Base-by-base conservation (phyloP, 2,329 filamentous ascomycete species). In the Fusarium agapanthi region DNA sequence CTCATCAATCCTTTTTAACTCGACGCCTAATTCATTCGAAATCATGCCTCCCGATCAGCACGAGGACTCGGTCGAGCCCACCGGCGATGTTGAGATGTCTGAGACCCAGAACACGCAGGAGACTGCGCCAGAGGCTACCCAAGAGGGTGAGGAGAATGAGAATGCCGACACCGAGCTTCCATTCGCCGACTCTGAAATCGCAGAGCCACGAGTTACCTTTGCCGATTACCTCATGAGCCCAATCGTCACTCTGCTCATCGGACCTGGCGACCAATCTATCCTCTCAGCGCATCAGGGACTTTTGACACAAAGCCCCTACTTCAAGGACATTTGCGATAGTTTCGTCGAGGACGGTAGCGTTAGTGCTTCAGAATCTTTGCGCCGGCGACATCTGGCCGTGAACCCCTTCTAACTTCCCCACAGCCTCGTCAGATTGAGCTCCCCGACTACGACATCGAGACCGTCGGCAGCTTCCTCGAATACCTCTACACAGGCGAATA, bases 201-300 rank as follows among this genome's bases (percentile, higher is more conserved):
- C 77, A 6, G 69, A 76, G 24, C 79, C 83, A 59, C 84, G 85
- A 73, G 73, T 79, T 11, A 83, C 81, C 40, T 91, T 89, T 75
- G 80, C 87, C 55, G 86, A 84, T 77, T 93, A 92, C 76, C 85
- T 95, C 28, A 87, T 85, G 71, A 94, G 91, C 71, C 92, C 93
- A 1, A 85, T 94, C 16, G 88, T 95, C 37, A 89, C 90, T 22
- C 82, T 95, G 34, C 78, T 90, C n/a, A 86, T 94, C 26, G 92
- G 92, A 18, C 82, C 83, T 53, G 90, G 86, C 62, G 88, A 90
- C 9, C 86, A 88, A 76, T 90, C 89, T 15, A 85, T 90, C 37
- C 87, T 98, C 65, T 91, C 90, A 30, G 94, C 94, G 12, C 95
- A 98, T 81, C 92, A 97, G 83, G 91, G 86, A 7, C 87, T 98